Base-by-base conservation (phyloP, 495 filamentous ascomycete species). In the Oleoguttula mirabilis region DNA sequence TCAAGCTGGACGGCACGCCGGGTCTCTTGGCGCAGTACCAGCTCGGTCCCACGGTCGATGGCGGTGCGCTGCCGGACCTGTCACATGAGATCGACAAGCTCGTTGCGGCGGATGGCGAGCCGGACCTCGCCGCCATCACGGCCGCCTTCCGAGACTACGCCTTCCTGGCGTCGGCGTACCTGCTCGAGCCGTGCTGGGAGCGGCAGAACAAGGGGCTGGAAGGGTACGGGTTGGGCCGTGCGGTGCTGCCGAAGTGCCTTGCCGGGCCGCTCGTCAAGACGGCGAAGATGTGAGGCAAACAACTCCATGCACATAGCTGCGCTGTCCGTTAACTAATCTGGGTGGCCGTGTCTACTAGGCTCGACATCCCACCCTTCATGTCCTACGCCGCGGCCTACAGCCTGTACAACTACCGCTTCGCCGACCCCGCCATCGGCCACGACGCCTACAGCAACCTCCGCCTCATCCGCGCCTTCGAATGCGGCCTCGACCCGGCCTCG, bases 161-260 rank as follows among this genome's bases (percentile, higher is more conserved):
- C 20, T 94, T 92, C 65, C 64, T 94, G 3, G 82, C 85, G 1
- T 88, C 82, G 11, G 80, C 86, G 0, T 93, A 90, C 57, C 66
- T 94, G 12, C 71, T 94, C n/a, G 87, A 94, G 66, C 87, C 87
- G n/a, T 94, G 87, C 60, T 86, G 87, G 63, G 66, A 79, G 65
- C 70, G 79, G 51, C 77, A 72, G 52, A 59, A 79, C 40, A 69
- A 71, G 14, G 80, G 41, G 16, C 16, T 45, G 0, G 70, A 77
- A 48, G 65, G 66, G 1, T 94, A 92, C 56, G 86, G 86, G 0
- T 64, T 94, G 22, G 86, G 71, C 8, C 66, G 86, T 6, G 68
- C 81, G 24, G 59, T 75, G 12, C 61, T 94, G 52, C 86, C 85
- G 5, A 69, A 68, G 27, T 65, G 67, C 49, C 70, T 94, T 45